phyloP scores from a whole-genome alignment of 148 eudicot species.

The Vaccinium corymbosum region DNA sequence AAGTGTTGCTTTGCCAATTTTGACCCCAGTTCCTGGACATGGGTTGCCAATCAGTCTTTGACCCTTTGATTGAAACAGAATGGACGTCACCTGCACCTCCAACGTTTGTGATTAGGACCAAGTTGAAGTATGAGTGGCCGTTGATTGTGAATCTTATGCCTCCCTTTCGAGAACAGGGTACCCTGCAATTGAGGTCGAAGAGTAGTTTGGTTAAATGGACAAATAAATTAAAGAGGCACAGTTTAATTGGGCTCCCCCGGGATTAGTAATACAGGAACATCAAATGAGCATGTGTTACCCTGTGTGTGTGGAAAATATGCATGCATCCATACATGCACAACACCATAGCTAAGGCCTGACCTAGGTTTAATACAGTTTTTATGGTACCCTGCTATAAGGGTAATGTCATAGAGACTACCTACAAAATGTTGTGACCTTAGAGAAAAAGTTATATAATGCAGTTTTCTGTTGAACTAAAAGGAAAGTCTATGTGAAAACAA shows the following conservation, averaged over 20 bases:
- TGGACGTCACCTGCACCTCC: constrained; percentile 81
- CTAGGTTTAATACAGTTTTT: not conserved
- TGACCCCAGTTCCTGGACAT: constrained; percentile 89
- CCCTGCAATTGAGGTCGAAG: constrained; percentile 33
- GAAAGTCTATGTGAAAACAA: not conserved
- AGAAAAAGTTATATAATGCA: not conserved
- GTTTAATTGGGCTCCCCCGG: no score
- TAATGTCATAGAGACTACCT: not conserved
- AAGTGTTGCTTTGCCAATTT: constrained; percentile 72
- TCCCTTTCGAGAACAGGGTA: constrained; percentile 62
- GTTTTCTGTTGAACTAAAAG: not conserved
- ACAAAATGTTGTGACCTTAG: not conserved
- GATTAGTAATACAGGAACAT: no score
- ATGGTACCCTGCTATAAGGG: not conserved
- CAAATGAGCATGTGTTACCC: not conserved
- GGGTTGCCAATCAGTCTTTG: constrained; percentile 51
- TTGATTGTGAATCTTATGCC: constrained; percentile 76
- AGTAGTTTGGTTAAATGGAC: not conserved
- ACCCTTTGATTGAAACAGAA: constrained; percentile 66
- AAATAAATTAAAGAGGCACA: no score
- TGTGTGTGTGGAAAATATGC: not conserved
- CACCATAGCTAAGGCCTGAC: not conserved
- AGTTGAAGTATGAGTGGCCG: constrained; percentile 80
- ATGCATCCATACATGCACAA: not conserved
- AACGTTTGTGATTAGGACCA: constrained; percentile 71